These are phyloP conservation scores for Lentinula sp. DNA, from an alignment of 768 basidiomycete genomes.

Conservation along the genomic window DNA sequence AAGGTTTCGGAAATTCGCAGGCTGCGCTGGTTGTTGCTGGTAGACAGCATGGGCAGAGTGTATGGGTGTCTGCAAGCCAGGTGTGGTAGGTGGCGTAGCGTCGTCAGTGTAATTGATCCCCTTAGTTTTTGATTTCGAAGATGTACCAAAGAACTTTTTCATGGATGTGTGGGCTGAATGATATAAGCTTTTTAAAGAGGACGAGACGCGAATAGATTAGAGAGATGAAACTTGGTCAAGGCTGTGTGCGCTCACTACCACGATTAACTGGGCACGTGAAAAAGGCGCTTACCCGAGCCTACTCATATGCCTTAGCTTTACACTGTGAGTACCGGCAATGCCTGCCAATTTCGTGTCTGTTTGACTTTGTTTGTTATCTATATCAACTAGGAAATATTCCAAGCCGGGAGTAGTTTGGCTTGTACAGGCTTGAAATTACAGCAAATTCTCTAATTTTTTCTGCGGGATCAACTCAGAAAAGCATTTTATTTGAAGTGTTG, in stretches of 20 bases:
- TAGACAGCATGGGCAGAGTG: conserved; percentile 15
- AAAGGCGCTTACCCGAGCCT: not conserved
- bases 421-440: no score
- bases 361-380: no score
- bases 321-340: no score
- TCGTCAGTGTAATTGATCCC: not conserved
- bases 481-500: no score
- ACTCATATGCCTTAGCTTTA: no score
- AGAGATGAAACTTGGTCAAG: not conserved
- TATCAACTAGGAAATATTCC: no score
- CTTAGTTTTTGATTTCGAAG: conserved; percentile 24
- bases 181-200: not conserved
- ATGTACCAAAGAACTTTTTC: conserved; percentile 47
- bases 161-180: conserved; percentile 17
- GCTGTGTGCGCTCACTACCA: not conserved
- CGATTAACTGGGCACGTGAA: not conserved
- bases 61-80: conserved; percentile 15
- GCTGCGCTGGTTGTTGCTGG: conserved; percentile 17
- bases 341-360: no score
- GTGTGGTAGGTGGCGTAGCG: conserved; percentile 8
- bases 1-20: not conserved
- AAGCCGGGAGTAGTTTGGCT: no score
- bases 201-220: not conserved
- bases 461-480: no score
- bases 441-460: no score